These are phyloP conservation scores for Silene uniflora DNA, from an alignment of 148 eudicot species.

Conservation along the genomic window DNA sequence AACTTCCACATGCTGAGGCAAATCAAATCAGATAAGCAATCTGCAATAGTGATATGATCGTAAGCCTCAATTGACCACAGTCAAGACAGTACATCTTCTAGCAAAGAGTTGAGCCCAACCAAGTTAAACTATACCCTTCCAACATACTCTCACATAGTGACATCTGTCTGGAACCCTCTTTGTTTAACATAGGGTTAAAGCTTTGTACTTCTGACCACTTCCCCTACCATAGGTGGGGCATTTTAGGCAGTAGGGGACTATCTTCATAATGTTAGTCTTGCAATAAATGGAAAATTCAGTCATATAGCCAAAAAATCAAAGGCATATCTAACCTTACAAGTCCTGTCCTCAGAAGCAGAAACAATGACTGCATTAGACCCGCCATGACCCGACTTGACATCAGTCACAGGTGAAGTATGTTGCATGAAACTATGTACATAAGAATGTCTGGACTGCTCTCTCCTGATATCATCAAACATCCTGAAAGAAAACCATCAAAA, in stretches of 20 bases:
- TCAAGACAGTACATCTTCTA: too few relatives aligned
- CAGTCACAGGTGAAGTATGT: conserved; percentile 70
- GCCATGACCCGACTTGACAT: conserved; percentile 72
- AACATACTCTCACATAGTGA: too few relatives aligned
- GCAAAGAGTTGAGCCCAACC: too few relatives aligned
- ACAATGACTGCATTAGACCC: conserved; percentile 76
- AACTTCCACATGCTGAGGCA: neutral
- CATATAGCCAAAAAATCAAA: neutral
- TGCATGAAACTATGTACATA: conserved; percentile 70
- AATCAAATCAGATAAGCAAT: neutral
- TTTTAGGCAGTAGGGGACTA: neutral
- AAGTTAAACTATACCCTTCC: too few relatives aligned
- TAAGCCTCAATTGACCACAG: neutral
- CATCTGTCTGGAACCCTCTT: too few relatives aligned
- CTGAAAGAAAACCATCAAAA: conserved; percentile 31
- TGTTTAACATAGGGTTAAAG: too few relatives aligned
- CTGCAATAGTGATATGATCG: neutral
- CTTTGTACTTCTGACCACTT: neutral
- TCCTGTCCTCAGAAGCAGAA: conserved; percentile 87
- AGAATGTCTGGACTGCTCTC: conserved; percentile 49
- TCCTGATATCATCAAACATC: conserved; percentile 65
- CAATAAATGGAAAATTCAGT: neutral
- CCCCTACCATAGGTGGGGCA: neutral
- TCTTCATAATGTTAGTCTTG: neutral
- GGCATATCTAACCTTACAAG: conserved; percentile 63